phyloP scores from a whole-genome alignment of 192 early-diverging fungal genomes.

The Spizellomyces sp. region DNA sequence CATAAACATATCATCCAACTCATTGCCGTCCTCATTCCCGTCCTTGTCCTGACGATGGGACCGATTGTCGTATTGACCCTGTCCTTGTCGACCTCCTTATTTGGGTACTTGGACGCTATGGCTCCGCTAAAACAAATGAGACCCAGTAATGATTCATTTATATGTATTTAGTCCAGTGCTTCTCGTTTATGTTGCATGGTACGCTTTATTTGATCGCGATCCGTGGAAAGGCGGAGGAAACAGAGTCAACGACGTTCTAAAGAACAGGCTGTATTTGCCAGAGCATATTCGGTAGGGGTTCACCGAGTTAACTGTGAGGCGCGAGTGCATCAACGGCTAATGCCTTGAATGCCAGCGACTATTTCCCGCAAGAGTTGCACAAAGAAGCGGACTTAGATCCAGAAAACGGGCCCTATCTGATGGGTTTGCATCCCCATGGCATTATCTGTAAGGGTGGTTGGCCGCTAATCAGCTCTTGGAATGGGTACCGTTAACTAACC shows the following conservation, averaged over 20 bases:
- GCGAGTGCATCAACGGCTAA: neutral
- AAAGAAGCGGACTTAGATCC: constrained; percentile 5
- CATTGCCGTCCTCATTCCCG: neutral
- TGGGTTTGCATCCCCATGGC: constrained; percentile 7
- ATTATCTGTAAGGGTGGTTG: neutral
- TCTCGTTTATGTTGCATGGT: constrained; percentile 8
- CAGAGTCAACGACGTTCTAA: neutral
- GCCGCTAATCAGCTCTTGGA: neutral
- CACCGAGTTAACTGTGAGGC: neutral
- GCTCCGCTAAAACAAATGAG: neutral
- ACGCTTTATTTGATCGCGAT: neutral
- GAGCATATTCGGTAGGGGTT: neutral
- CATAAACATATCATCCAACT: neutral
- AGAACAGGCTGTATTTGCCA: constrained; percentile 4
- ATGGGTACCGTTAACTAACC: neutral
- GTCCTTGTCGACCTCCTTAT: neutral
- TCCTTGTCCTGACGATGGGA: neutral
- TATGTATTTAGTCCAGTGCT: neutral
- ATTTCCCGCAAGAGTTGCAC: neutral
- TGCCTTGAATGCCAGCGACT: neutral
- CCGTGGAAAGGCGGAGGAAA: neutral
- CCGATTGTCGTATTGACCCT: neutral
- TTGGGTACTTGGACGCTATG: neutral
- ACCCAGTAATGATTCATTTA: neutral
- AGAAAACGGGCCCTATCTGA: constrained; percentile 9